Evolutionary conservation across 179 eudicot genomes (phyloP).

Genomic region (Silene noctiflora): DNA sequence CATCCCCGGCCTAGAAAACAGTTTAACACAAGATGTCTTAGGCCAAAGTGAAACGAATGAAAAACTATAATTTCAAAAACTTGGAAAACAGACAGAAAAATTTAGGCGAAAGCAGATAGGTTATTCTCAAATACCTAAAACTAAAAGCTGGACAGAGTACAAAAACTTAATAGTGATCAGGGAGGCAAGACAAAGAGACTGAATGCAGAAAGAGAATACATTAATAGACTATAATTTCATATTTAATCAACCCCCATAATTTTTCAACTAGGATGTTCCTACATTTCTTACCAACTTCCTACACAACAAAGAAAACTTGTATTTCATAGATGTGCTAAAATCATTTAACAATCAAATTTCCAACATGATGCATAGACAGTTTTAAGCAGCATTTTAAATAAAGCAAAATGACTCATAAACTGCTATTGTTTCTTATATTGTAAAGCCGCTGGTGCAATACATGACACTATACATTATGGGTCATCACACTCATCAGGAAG

Average conservation of each 20-base stretch:
- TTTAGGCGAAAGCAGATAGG: constrained; percentile 5
- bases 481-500: not conserved
- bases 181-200: not conserved
- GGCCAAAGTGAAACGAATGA: constrained; percentile 7
- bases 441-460: not conserved
- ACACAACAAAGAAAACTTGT: not conserved
- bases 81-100: not conserved
- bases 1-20: constrained; percentile 44
- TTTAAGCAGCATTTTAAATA: not conserved
- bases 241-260: not conserved
- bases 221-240: not conserved
- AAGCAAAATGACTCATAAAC: not conserved
- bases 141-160: not conserved
- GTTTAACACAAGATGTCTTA: constrained; percentile 5
- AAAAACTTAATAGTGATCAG: not conserved
- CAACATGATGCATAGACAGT: not conserved
- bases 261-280: not conserved
- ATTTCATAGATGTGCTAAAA: not conserved
- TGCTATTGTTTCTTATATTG: not conserved
- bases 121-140: not conserved
- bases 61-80: not conserved
- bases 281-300: not conserved
- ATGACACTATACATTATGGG: not conserved
- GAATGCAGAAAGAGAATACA: not conserved
- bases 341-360: not conserved